phyloP scores from a whole-genome alignment of 768 basidiomycete species.

The Roridomyces roridus region DNA sequence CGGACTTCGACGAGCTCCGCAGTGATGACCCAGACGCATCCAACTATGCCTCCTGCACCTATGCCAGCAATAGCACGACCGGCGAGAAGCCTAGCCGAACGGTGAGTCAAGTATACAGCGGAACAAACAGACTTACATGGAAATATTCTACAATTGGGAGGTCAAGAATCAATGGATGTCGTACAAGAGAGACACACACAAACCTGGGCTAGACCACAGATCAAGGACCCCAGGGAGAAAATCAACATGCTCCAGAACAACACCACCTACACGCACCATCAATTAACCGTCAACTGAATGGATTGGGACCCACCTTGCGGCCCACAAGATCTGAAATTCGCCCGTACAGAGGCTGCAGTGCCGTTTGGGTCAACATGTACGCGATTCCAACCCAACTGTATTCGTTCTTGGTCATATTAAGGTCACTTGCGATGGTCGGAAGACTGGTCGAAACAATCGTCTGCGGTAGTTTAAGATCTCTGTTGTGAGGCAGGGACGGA shows the following conservation, averaged over 20 bases:
- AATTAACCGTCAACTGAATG: background rate
- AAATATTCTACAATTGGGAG: constrained; percentile 45
- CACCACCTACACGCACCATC: constrained; percentile 53
- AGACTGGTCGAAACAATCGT: constrained; percentile 83
- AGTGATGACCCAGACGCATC: constrained; percentile 86
- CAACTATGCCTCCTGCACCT: constrained; percentile 89
- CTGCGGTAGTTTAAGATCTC: constrained; percentile 31
- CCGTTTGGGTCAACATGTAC: constrained; percentile 87
- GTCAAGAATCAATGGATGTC: constrained; percentile 25
- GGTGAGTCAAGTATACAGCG: constrained; percentile 8
- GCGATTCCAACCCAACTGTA: constrained; percentile 89
- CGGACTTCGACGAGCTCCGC: constrained; percentile 80
- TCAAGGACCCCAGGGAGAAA: constrained; percentile 79
- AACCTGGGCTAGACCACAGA: constrained; percentile 80
- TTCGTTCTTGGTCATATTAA: constrained; percentile 69
- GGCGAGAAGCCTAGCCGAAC: constrained; percentile 34
- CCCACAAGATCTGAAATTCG: constrained; percentile 81
- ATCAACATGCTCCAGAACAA: constrained; percentile 76
- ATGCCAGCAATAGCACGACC: constrained; percentile 64
- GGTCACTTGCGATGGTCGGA: constrained; percentile 78
- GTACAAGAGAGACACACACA: constrained; percentile 21
- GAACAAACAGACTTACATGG: constrained; percentile 16
- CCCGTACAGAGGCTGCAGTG: constrained; percentile 84
- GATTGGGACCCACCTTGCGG: constrained; percentile 61
- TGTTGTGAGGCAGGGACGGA: background rate